Base-by-base conservation (phyloP, 192 early-diverging fungal genomes). In the Gamsiella multidivaricata region DNA sequence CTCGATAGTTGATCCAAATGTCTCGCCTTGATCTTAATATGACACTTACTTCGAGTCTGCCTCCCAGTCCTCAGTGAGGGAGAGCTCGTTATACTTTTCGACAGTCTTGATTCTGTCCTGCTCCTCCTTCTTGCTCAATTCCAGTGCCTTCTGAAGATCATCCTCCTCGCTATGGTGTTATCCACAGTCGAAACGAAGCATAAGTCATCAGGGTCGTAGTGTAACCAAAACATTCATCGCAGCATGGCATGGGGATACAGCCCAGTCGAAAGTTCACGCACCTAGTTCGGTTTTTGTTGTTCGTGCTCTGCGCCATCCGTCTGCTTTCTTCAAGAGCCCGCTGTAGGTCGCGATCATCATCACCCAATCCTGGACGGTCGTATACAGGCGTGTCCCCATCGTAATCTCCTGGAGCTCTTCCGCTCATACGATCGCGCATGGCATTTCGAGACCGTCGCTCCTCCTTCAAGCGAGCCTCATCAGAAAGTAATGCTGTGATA, bases 321-420 rank as follows among this genome's bases (percentile, higher is more conserved):
- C 87, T 90, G 71, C 92, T 94, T 56, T 93, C 93, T 61, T 95
- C 96, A 33, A 96, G 82, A 1, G 97, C 97, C 54, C 80, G 82
- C 34, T 89, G 88, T 41, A 96, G 80, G 31, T 97, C 94, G 23
- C 80, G 70, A 45, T 97, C 96, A 25, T 97, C 95, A 57, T 94
- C 91, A 23, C 82, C 52, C 49, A 75, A 78, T 18, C 69, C 80
- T 58, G 85, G 67, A 20, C 80, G 69, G 5, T 85, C 69, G 65
- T 86, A 82, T n/a, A 37, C 41, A 17, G 65, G 65, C 31, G 71
- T 73, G 25, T 65, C 41, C 0, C 50, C 58, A 61, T 71, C 36
- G n/a, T 63, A 68, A 52, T 56, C 65, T 25, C 65, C 65, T 41
- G 79, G 51, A 43, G 79, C 61, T 61, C 83, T 47, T 54, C 87